A percentile compares a stretch with the other conserved stretches of the same genome.
Conservation (phyloP, 768 basidiomycete genomes). For the Mycena haematopus region DNA sequence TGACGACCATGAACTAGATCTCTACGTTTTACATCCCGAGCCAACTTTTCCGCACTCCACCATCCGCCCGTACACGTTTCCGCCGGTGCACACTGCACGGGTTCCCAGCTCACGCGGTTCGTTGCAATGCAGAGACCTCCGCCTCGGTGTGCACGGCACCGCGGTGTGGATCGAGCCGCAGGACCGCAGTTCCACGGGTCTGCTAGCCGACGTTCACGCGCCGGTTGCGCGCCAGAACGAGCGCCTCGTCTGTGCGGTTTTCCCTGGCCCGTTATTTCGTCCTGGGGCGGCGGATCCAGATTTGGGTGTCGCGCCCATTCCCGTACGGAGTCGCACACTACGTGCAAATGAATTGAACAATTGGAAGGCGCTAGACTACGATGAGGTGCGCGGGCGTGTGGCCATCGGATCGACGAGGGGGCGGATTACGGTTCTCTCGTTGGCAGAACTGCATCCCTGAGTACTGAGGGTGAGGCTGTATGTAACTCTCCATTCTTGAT, state of each 20-base stretch:
- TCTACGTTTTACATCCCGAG: slow-evolving; percentile 55
- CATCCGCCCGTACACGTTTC: slow-evolving; percentile 49
- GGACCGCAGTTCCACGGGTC: slow-evolving; percentile 48
- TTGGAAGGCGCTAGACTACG: slow-evolving; percentile 26
- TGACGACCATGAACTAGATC: slow-evolving; percentile 52
- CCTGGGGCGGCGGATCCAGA: background rate
- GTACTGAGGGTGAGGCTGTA: background rate
- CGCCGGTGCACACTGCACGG: slow-evolving; percentile 47
- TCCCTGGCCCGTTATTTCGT: slow-evolving; percentile 52
- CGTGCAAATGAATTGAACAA: slow-evolving; percentile 17
- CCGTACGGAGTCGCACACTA: background rate
- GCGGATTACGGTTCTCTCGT: slow-evolving; percentile 2
- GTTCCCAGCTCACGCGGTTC: slow-evolving; percentile 54
- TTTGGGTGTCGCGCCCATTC: background rate
- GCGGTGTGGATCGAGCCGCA: slow-evolving; percentile 69
- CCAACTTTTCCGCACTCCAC: slow-evolving; percentile 31
- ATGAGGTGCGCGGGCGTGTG: slow-evolving; percentile 15
- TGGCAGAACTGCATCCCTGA: background rate
- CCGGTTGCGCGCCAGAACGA: slow-evolving; percentile 37
- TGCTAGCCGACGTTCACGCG: slow-evolving; percentile 36
- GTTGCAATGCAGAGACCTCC: slow-evolving; percentile 59
- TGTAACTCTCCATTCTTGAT: too few species aligned
- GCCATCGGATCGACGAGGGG: slow-evolving; percentile 15
- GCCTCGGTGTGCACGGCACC: slow-evolving; percentile 61
- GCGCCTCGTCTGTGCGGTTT: slow-evolving; percentile 53